Conservation (phyloP, 768 basidiomycete species). For the Dioszegia crocea region DNA sequence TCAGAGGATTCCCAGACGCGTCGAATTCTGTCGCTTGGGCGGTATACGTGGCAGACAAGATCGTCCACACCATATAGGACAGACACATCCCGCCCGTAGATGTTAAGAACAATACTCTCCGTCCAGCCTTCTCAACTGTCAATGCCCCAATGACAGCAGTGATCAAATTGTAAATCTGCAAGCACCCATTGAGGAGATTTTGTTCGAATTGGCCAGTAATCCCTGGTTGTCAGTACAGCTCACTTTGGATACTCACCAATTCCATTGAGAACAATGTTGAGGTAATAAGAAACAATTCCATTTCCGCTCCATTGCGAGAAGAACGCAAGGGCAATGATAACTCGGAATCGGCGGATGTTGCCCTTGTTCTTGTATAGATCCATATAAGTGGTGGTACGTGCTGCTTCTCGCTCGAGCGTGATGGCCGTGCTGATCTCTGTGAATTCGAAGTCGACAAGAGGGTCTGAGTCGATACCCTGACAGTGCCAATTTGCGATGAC, state of each 20-base stretch:
- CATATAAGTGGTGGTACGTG: constrained; percentile 18
- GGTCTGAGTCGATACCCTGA: constrained; percentile 7
- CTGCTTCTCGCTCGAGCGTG: constrained; percentile 16
- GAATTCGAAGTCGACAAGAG: constrained; percentile 14
- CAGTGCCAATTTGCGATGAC: constrained; percentile 15
- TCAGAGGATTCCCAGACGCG: constrained; percentile 20
- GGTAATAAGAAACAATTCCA: constrained; percentile 42
- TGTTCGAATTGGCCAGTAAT: constrained; percentile 30
- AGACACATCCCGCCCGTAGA: constrained; percentile 21
- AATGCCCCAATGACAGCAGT: constrained; percentile 23
- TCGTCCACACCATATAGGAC: constrained; percentile 23
- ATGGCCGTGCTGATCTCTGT: constrained; percentile 14
- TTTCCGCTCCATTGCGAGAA: constrained; percentile 46
- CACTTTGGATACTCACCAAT: constrained; percentile 62
- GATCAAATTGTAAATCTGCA: constrained; percentile 25
- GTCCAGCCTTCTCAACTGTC: constrained; percentile 36
- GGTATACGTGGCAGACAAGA: constrained; percentile 31
- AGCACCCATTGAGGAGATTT: constrained; percentile 18
- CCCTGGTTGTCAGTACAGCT: constrained; percentile 55
- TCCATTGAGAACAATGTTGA: constrained; percentile 32
- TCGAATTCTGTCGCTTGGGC: constrained; percentile 19
- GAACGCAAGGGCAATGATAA: constrained; percentile 28
- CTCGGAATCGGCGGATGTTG: constrained; percentile 21
- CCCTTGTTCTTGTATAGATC: constrained; percentile 17
- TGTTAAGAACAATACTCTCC: constrained; percentile 32